These are phyloP conservation scores for Trichothecium sympodiale DNA, from an alignment of 2,329 filamentous ascomycete species.

Conservation along the genomic window DNA sequence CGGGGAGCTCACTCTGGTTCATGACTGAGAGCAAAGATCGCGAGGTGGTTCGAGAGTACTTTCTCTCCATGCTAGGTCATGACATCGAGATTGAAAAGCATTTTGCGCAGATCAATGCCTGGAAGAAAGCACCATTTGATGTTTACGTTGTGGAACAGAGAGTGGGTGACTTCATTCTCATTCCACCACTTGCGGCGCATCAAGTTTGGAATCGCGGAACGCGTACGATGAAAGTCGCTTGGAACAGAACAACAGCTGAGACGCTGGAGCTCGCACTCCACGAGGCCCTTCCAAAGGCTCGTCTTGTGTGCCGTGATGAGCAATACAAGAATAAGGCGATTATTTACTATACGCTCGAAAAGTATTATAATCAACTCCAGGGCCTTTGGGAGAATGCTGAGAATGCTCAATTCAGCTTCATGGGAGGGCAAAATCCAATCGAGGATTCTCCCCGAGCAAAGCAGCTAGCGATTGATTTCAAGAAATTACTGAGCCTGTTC, in stretches of 20 bases:
- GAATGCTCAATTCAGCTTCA: conserved; percentile 30
- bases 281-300: conserved; percentile 79
- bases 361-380: conserved; percentile 56
- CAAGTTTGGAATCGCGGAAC: conserved; percentile 98
- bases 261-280: conserved; percentile 77
- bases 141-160: conserved; percentile 89
- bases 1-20: conserved; percentile 93
- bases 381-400: conserved; percentile 39
- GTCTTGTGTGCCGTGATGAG: conserved; percentile 89
- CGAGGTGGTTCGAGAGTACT: conserved; percentile 84
- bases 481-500: conserved; percentile 66
- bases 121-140: conserved; percentile 88
- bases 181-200: conserved; percentile 86
- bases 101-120: conserved; percentile 90
- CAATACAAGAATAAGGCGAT: conserved; percentile 99
- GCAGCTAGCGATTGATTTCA: conserved; percentile 75
- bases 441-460: conserved; percentile 37
- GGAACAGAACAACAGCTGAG: conserved; percentile 91
- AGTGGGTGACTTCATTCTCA: conserved; percentile 82
- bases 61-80: conserved; percentile 83
- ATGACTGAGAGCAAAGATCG: conserved; percentile 97
- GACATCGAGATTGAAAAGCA: conserved; percentile 96
- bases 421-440: conserved; percentile 36
- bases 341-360: conserved; percentile 74
- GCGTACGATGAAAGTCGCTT: conserved; percentile 92